Conservation (phyloP, 129 eudicot species). For the Lactuca saligna region DNA sequence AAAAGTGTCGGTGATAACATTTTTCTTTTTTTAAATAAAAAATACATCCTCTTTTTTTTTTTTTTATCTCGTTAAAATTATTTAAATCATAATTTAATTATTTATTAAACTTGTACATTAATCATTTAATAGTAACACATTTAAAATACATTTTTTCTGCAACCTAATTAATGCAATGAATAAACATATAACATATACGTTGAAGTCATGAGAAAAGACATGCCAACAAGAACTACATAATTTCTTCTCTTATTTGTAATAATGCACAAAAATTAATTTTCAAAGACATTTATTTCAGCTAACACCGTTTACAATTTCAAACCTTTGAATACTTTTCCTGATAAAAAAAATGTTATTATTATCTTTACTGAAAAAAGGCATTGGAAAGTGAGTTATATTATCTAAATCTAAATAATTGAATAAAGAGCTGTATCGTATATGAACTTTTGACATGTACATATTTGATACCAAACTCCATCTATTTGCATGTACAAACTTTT, state of each 20-base stretch:
- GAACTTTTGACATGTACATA: conserved; percentile 2
- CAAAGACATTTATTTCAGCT: not conserved
- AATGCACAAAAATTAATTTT: not conserved
- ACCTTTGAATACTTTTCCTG: not conserved
- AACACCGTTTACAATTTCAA: conserved; percentile 16
- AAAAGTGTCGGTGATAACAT: conserved; percentile 28
- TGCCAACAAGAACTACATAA: not conserved
- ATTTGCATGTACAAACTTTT: conserved; percentile 3
- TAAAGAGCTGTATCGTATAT: not conserved
- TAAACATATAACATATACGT: not conserved
- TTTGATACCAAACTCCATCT: not conserved
- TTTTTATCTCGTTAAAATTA: not conserved
- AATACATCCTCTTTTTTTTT: not conserved
- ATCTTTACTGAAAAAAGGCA: not conserved
- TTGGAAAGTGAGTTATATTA: not conserved
- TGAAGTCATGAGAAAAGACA: not conserved
- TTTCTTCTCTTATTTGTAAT: no score
- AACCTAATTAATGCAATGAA: conserved; percentile 7
- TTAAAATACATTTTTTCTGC: not conserved
- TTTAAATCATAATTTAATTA: not conserved
- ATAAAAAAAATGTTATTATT: not conserved
- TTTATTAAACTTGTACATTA: not conserved
- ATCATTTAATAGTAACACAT: not conserved
- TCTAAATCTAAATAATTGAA: not conserved
- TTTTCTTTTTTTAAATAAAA: not conserved